A percentile compares a stretch with the other conserved stretches of the same genome.
Conservation (phyloP, 2,329 filamentous ascomycete species). For the Parasarocladium wereldwijsianum region DNA sequence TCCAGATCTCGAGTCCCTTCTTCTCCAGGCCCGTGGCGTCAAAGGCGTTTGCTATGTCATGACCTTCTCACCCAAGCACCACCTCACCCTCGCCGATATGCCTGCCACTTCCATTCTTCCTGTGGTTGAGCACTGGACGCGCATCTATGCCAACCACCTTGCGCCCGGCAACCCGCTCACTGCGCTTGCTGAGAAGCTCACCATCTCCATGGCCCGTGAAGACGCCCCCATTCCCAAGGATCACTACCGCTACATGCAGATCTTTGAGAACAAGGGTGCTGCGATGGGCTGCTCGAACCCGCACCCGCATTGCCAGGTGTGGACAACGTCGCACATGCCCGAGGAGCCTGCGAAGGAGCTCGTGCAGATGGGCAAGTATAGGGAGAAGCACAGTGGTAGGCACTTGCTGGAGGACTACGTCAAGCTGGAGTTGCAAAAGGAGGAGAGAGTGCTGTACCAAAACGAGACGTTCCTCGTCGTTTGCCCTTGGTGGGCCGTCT, state of each 20-base stretch:
- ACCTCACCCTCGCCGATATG: constrained; percentile 88
- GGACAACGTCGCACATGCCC: constrained; percentile 82
- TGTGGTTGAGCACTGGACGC: constrained; percentile 80
- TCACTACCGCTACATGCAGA: constrained; percentile 94
- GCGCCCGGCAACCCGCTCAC: constrained; percentile 54
- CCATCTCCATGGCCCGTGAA: constrained; percentile 22
- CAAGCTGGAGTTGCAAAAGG: constrained; percentile 63
- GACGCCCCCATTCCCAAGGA: constrained; percentile 38
- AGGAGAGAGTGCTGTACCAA: constrained; percentile 76
- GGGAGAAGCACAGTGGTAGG: constrained; percentile 51
- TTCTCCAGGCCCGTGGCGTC: constrained; percentile 72
- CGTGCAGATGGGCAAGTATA: constrained; percentile 64
- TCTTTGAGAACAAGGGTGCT: constrained; percentile 96
- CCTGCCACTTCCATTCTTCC: constrained; percentile 60
- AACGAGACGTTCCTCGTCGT: constrained; percentile 76
- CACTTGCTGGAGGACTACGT: constrained; percentile 82
- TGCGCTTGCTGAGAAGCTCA: constrained; percentile 21
- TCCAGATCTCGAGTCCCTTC: constrained; percentile 55
- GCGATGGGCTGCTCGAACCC: constrained; percentile 99
- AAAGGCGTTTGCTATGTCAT: constrained; percentile 96
- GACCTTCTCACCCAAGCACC: constrained; percentile 82
- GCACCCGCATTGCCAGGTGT: constrained; percentile 91
- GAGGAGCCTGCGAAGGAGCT: constrained; percentile 80
- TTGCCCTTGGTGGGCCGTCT: constrained; percentile 95
- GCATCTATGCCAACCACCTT: constrained; percentile 73